Evolutionary conservation across 78 protist species (phyloP), one percentile per base, ranked within the genome.

Genomic region (Monocercomonoides exilis): DNA sequence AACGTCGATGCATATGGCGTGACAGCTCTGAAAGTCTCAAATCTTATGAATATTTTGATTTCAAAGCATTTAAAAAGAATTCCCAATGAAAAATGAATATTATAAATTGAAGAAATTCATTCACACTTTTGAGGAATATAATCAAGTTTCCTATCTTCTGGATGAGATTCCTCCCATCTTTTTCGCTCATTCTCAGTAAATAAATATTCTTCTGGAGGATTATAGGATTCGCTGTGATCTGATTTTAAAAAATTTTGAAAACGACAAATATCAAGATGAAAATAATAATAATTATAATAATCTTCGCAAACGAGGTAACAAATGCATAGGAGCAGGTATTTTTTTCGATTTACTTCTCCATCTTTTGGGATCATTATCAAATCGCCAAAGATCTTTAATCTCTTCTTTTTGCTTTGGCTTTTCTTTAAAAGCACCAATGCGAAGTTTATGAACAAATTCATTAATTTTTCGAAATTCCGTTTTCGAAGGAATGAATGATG

Each of bases 131-230:
- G 1, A 33, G 89, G 89, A 87, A 77, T 81, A 63, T 80, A 87
- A 41, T 54, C 6, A 1, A 77, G 38, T 2, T 77, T 79, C 32
- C 89, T 6, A 2, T 87, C 3, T 32, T 87, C 86, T 46, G 79
- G 85, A 43, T 87, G 86, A 34, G 77, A 2, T 34, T 80, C 36
- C 32, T 34, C 88, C 89, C 89, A 87, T 36, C 43, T 6, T 21
- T 3, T 45, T 29, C 46, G n/a, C 54, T 87, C 89, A 4, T 87
- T 41, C 46, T 82, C 43, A 77, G 86, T 80, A 1, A 84, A 84
- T n/a, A 87, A 5, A 3, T 80, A 87, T 3, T 87, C 89, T 5
- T 45, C 64, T 1, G 89, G 89, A 29, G 89, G 89, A 63, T 87
- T 87, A 45, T 77, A 87, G 1, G 86, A 81, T 38, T 87, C 89